Evolutionary conservation across 202 grass and related monocot genomes (phyloP), one percentile per base, ranked within the genome.

Genomic region (Saccharum hybrid): DNA sequence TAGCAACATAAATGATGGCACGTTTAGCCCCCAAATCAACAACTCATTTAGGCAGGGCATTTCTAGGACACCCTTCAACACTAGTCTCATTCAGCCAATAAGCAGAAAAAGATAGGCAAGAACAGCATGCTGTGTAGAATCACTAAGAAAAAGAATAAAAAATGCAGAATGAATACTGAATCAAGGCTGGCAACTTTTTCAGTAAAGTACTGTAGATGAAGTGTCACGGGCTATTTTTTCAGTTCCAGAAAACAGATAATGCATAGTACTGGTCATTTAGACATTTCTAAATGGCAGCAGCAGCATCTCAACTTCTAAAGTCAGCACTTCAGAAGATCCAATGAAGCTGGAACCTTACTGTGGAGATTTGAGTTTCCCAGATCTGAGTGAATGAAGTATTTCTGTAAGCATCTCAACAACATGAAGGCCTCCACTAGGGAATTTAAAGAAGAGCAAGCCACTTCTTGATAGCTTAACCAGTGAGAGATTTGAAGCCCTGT

Each of bases 391-490:
- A 65, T 63, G 62, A 75, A 92, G 86, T 19, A 96, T 85, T 86
- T 98, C 31, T 28, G 89, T 92, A 74, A 98, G 81, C 67, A 96
- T 86, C 23, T 75, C 71, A 80, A 94, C 83, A 66, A 99, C 89
- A 74, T 67, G 72, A 80, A 90, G 74, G 28, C 68, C 77, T 76
- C 86, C 92, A 52, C 81, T 85, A 76, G 86, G 72, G 67, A 99
- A 96, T 72, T 91, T 81, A 63, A 99, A 92, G 59, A 99, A 91
- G 73, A 96, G 85, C 71, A 98, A 88, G n/a, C 93, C 93, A 11
- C 96, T 94, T 85, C 91, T 88, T 83, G 93, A 88, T 70, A 98
- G 88, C 76, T 98, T 98, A 82, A 98, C 75, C 52, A 98, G 86
- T 28, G 96, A 98, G 51, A 96, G 83, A 75, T 83, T 89, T 40